Percentiles rank a stretch among this genome's conserved stretches.
These are phyloP conservation scores for Reticulascus tulasneorum DNA, from an alignment of 2,329 filamentous ascomycete species.

Conservation along the genomic window DNA sequence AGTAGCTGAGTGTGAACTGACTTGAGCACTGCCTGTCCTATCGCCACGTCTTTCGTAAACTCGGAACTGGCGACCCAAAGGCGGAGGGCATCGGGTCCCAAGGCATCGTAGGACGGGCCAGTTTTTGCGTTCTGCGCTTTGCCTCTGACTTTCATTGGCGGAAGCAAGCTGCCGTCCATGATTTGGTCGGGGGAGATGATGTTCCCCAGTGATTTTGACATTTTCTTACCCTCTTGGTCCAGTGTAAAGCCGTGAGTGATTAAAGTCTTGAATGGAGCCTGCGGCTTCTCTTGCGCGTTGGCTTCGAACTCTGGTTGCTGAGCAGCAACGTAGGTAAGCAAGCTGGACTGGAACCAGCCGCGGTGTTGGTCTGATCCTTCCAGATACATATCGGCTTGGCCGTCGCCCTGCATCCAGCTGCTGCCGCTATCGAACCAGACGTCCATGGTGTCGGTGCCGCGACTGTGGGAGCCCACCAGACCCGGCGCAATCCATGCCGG, in stretches of 20 bases:
- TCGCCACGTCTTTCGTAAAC: conserved; percentile 81
- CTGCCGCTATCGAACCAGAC: conserved; percentile 99
- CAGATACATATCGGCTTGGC: conserved; percentile 78
- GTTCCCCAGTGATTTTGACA: conserved; percentile 97
- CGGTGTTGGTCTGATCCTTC: conserved; percentile 96
- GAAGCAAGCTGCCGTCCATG: conserved; percentile 76
- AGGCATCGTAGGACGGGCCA: conserved; percentile 54
- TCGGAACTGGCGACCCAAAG: conserved; percentile 91
- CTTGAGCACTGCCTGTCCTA: conserved; percentile 73
- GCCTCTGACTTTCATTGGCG: conserved; percentile 60
- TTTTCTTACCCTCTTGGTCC: conserved; percentile 87
- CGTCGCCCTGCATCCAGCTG: conserved; percentile 68
- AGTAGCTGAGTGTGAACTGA: conserved; percentile 72
- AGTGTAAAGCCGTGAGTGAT: conserved; percentile 95
- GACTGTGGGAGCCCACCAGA: conserved; percentile 58
- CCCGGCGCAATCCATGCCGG: conserved; percentile 69
- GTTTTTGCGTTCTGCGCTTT: conserved; percentile 40
- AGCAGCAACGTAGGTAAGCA: conserved; percentile 78
- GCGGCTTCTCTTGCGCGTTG: conserved; percentile 21
- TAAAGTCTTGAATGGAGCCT: conserved; percentile 77
- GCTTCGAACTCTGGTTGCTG: conserved; percentile 35
- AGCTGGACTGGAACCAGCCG: conserved; percentile 96
- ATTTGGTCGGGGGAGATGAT: conserved; percentile 77
- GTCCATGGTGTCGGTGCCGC: conserved; percentile 95
- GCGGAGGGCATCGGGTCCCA: conserved; percentile 83